Evolutionary conservation across 495 filamentous ascomycete genomes (phyloP), one percentile per base, ranked within the genome.

Genomic region (Aspergillus campestris): DNA sequence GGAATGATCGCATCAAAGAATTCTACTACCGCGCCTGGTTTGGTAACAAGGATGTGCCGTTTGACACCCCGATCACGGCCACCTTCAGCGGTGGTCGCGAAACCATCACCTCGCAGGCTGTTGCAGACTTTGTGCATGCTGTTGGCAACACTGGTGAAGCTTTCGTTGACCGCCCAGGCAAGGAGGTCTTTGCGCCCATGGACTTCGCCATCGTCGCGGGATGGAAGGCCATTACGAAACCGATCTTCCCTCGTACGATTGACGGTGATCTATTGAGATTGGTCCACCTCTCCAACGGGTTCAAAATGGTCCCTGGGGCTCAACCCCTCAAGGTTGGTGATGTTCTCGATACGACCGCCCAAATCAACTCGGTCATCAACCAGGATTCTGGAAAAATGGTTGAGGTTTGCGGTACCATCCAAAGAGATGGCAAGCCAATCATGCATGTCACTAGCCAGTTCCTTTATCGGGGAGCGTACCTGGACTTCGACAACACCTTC

Each of bases 371-470:
- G 13, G 89, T 99, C 45, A 84, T 99, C 74, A 97, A 97, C 65
- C 88, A 96, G 58, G 89, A 94, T 31, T 91, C 92, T 34, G 92
- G 92, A 40, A 99, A 99, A 77, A 95, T 97, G 89, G 92, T 99
- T 7, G 94, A 97, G 66, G 89, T 99, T 14, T 94, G 90, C 59
- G 92, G 92, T 47, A 97, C 92, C 6, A 95, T 98, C 57, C 84
- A 80, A 42, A 81, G 94, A 14, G 80, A 94, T 34, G 86, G 88
- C 40, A 57, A 84, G 52, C 74, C 87, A n/a, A 88, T 97, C 48
- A 98, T 98, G 94, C 88, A 97, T 59, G 92, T 98, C 11, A 94
- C 88, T 10, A 95, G 89, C 40, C 92, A 97, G 64, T 98, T 98
- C 75, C 65, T 99, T 50, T 99, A 97, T 68, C 84, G 92, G 27